Evolutionary conservation across 2,329 filamentous ascomycete species (phyloP).

Genomic region (Metarhizium album): DNA sequence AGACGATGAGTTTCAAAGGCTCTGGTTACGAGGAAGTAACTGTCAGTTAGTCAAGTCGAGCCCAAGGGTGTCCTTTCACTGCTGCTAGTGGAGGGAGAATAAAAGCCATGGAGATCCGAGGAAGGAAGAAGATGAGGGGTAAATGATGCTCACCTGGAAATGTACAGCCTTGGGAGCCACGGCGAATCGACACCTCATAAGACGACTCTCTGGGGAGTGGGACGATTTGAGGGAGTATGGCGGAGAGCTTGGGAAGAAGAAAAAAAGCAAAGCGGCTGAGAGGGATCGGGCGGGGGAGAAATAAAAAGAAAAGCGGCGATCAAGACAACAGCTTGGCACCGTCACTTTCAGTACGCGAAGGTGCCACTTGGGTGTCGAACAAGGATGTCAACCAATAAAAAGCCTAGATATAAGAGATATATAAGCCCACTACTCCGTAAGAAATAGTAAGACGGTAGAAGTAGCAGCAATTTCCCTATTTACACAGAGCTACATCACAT

Average conservation of each 20-base stretch:
- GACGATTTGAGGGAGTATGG: background rate
- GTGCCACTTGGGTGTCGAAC: no score
- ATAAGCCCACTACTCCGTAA: no score
- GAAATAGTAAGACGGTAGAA: no score
- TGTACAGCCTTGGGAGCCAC: conserved; percentile 8
- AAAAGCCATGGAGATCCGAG: background rate
- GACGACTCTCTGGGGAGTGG: conserved; percentile 4
- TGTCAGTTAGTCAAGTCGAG: conserved; percentile 3
- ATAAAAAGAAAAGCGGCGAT: conserved; percentile 8
- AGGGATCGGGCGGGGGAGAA: conserved; percentile 12
- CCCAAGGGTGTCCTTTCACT: background rate
- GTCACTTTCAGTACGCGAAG: no score
- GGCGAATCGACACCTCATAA: conserved; percentile 4
- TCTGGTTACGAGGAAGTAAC: conserved; percentile 1
- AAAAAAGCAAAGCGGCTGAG: conserved; percentile 10
- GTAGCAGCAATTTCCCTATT: no score
- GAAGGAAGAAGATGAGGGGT: conserved; percentile 8
- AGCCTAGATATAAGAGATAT: no score
- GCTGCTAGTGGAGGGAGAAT: background rate
- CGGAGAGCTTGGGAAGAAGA: conserved; percentile 2
- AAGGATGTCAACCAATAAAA: no score
- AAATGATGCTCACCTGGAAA: conserved; percentile 1
- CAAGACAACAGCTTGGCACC: background rate
- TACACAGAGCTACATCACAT: no score
- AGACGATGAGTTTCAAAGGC: background rate